These are phyloP conservation scores for Graphilbum ipis-grandicollis DNA, from an alignment of 2,329 filamentous ascomycete species.

Conservation along the genomic window DNA sequence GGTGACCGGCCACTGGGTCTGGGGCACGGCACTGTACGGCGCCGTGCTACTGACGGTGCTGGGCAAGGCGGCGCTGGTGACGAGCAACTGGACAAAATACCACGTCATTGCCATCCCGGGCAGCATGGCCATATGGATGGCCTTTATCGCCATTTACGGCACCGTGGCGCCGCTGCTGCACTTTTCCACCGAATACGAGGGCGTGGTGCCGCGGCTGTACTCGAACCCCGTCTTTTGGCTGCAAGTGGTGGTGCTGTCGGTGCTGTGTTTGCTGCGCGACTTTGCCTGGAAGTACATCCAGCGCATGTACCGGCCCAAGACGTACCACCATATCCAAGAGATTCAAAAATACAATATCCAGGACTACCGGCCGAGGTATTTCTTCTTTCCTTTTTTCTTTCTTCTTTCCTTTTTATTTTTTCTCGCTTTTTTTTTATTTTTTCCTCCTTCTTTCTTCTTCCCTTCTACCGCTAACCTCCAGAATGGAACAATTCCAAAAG, in stretches of 20 bases:
- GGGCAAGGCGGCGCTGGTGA: conserved; percentile 85
- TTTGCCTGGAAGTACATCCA: conserved; percentile 96
- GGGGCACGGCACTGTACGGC: conserved; percentile 90
- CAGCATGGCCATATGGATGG: conserved; percentile 79
- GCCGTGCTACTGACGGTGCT: conserved; percentile 86
- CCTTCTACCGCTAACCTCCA: conserved; percentile 17
- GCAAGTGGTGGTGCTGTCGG: conserved; percentile 65
- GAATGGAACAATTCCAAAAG: conserved; percentile 99
- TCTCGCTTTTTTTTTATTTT: conserved; percentile 13
- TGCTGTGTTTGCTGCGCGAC: conserved; percentile 71
- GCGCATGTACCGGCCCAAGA: conserved; percentile 90
- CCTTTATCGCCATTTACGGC: conserved; percentile 76
- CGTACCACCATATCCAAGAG: conserved; percentile 97
- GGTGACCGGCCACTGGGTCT: conserved; percentile 88
- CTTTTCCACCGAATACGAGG: conserved; percentile 71
- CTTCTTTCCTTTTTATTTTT: background rate
- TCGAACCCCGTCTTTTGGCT: conserved; percentile 77
- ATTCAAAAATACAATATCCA: conserved; percentile 99
- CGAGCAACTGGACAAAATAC: conserved; percentile 98
- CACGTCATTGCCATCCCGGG: conserved; percentile 90
- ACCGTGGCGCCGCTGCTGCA: conserved; percentile 67
- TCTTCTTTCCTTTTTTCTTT: conserved; percentile 7
- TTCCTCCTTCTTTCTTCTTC: background rate
- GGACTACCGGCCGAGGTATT: conserved; percentile 85
- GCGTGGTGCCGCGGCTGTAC: conserved; percentile 68